Base-by-base conservation (phyloP, 345 rosid species). In the Populus alba region DNA sequence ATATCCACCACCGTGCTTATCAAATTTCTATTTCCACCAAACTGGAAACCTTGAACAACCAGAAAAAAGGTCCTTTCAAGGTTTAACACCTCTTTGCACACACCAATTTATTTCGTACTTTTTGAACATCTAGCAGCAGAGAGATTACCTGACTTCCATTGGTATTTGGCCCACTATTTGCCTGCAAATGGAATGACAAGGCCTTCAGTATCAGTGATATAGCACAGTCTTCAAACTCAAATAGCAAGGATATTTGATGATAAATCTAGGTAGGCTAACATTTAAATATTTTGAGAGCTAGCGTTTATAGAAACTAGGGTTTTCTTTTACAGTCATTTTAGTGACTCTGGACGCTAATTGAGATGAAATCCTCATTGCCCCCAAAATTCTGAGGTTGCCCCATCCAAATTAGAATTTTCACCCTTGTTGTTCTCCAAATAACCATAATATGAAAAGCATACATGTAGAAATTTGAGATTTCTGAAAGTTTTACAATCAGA, bases 111-210 rank as follows among this genome's bases (percentile, higher is more conserved):
- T 8, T 55, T 55, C 10, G 8, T 55, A 20, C 25, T 55, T 22
- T 55, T 22, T 20, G 23, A 55, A 55, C 61, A 55, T 20, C 70
- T 29, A 66, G 20, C 22, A 17, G 70, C 70, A 15, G 78, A 70
- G 67, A 75, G 75, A 70, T 47, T 84, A 96, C 99, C 98, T 96
- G 98, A 78, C 91, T 89, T 8, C 99, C 97, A 76, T 94, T 96
- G 72, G 97, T 83, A 81, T 84, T 83, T 37, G 94, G 95, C 38
- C 99, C 99, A 65, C 98, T 94, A 69, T 96, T 92, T 51, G 98
- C 97, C 99, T 94, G 94, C 78, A 78, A 87, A 18, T 61, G 22
- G 33, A 84, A 35, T 35, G 73, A 74, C 72, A 37, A 15, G 1
- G 15, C 39, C 5, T 70, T 55, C 38, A 69, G 23, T 51, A 23